A percentile compares a stretch with the other conserved stretches of the same genome.
phyloP scores from a whole-genome alignment of 2,329 filamentous ascomycete genomes.

The Ploettnerulaceae sp. region DNA sequence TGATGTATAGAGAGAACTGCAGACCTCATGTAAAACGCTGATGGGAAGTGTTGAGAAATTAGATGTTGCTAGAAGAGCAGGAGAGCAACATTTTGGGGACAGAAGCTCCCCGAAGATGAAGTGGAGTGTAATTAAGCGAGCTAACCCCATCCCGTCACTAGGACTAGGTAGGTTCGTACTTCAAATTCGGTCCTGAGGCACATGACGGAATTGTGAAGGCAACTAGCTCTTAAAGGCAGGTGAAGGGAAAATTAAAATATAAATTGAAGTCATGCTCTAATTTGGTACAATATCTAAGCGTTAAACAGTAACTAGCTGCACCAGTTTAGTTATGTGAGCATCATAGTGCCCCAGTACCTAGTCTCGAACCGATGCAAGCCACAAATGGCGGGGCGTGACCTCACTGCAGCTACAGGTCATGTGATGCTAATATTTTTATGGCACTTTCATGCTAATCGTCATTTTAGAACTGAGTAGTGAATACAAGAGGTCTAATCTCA shows the following conservation, averaged over 20 bases:
- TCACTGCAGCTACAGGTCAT: background rate
- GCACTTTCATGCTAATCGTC: background rate
- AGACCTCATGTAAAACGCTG: slow-evolving; percentile 23
- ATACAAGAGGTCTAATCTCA: background rate
- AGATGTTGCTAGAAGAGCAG: background rate
- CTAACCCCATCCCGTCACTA: too few species aligned
- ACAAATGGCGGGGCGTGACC: background rate
- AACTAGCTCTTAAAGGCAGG: too few species aligned
- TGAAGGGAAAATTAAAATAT: too few species aligned
- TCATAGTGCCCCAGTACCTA: background rate
- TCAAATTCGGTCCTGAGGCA: too few species aligned
- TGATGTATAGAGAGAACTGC: slow-evolving; percentile 7
- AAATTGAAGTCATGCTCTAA: too few species aligned
- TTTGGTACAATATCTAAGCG: too few species aligned
- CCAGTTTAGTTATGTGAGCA: background rate
- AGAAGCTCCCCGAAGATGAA: too few species aligned
- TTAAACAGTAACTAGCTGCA: too few species aligned
- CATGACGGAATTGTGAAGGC: too few species aligned
- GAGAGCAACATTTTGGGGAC: background rate
- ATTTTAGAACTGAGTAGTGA: background rate
- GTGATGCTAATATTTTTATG: background rate
- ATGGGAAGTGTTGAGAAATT: background rate
- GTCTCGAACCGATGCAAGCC: background rate
- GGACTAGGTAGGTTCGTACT: too few species aligned
- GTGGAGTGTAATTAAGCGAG: background rate